phyloP scores from a whole-genome alignment of 371 early-diverging fungal genomes.

The Lichtheimia corymbifera region DNA sequence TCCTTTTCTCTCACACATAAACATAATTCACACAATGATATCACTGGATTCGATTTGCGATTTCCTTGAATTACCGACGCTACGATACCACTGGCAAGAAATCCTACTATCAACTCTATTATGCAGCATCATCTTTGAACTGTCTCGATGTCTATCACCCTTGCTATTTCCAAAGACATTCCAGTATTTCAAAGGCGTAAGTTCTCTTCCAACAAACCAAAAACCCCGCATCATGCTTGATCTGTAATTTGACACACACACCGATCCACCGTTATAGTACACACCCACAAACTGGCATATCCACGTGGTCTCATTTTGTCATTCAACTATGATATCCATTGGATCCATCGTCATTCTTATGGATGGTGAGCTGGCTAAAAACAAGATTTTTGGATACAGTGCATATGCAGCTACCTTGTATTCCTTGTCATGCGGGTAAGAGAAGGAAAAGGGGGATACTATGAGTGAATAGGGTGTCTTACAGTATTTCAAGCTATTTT shows the following conservation, averaged over 20 bases:
- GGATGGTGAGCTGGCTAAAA: constrained; percentile 60
- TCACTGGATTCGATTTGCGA: constrained; percentile 24
- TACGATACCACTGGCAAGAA: constrained; percentile 45
- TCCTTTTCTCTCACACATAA: background rate
- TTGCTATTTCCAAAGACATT: constrained; percentile 64
- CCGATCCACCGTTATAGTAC: constrained; percentile 22
- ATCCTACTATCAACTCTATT: constrained; percentile 38
- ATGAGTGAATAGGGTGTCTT: background rate
- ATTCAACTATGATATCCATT: constrained; percentile 54
- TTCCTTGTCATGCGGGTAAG: constrained; percentile 83
- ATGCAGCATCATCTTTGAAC: constrained; percentile 56
- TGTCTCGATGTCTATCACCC: constrained; percentile 59
- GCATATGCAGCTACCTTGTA: constrained; percentile 72
- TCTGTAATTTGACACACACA: background rate
- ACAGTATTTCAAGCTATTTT: constrained; percentile 69
- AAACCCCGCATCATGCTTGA: background rate
- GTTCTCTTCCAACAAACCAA: background rate
- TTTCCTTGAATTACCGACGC: constrained; percentile 29
- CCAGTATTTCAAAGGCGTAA: constrained; percentile 58
- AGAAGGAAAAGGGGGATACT: background rate
- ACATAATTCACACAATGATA: background rate
- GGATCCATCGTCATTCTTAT: constrained; percentile 62
- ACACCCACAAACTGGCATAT: constrained; percentile 72
- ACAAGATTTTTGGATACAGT: constrained; percentile 80
- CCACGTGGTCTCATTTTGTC: constrained; percentile 71